Conservation (phyloP, 2,329 filamentous ascomycete genomes). For the Claviceps capensis region DNA sequence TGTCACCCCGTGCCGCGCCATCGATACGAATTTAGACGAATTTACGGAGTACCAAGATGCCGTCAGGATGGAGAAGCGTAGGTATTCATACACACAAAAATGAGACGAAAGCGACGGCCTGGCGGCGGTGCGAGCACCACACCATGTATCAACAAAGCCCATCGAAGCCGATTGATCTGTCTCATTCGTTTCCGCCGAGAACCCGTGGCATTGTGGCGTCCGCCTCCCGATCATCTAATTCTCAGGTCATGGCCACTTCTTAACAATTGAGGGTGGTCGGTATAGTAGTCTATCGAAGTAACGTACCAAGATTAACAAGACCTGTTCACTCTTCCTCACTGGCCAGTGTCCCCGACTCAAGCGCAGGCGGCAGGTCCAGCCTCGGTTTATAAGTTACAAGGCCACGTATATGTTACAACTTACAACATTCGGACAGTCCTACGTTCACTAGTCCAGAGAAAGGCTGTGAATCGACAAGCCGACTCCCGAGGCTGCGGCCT, state of each 20-base stretch:
- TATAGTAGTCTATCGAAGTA: too few relatives aligned
- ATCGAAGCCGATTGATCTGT: neutral
- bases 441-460: neutral
- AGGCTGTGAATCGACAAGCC: neutral
- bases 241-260: neutral
- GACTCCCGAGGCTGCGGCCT: neutral
- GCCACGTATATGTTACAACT: too few relatives aligned
- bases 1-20: neutral
- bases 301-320: too few relatives aligned
- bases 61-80: neutral
- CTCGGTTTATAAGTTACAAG: too few relatives aligned
- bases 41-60: too few relatives aligned
- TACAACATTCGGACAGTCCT: neutral
- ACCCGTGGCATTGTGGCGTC: neutral
- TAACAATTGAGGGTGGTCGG: too few relatives aligned
- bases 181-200: neutral
- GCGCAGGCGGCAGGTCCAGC: too few relatives aligned
- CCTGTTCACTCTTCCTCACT: too few relatives aligned
- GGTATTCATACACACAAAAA: neutral
- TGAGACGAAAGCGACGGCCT: neutral
- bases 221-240: neutral
- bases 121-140: neutral
- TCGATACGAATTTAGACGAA: neutral
- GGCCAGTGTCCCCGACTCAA: too few relatives aligned
- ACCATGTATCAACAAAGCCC: neutral